Evolutionary conservation across 2,329 filamentous ascomycete genomes (phyloP).

Genomic region (Aspergillus quadrilineatus): DNA sequence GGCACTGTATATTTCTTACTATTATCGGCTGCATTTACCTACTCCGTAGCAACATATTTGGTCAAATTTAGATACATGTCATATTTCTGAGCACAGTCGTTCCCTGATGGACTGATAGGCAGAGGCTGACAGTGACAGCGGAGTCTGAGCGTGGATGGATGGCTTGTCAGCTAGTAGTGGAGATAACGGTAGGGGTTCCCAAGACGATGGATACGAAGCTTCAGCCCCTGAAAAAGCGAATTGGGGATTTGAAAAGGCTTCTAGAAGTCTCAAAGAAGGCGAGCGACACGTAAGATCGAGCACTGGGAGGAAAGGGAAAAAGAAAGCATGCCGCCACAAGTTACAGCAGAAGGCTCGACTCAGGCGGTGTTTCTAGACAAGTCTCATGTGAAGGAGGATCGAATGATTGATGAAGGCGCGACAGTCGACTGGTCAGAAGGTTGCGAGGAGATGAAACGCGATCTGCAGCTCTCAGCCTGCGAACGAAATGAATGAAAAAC

Average conservation of each 20-base stretch:
- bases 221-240: conserved; percentile 1
- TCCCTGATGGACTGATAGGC: neutral
- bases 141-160: neutral
- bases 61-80: neutral
- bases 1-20: neutral
- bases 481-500: conserved; percentile 22
- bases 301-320: neutral
- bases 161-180: neutral
- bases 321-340: conserved; percentile 3
- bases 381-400: neutral
- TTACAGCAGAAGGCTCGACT: neutral
- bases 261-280: conserved; percentile 7
- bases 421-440: conserved; percentile 2
- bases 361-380: neutral
- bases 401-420: neutral
- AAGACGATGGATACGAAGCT: neutral
- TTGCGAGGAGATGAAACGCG: conserved; percentile 6
- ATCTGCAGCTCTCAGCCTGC: conserved; percentile 12
- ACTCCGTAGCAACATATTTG: neutral
- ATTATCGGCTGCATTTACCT: neutral
- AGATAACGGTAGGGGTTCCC: neutral
- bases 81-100: neutral
- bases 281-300: neutral
- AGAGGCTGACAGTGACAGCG: neutral
- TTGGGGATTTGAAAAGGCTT: neutral